Base-by-base conservation (phyloP, 306 rosid genomes). In the Cucurbita pepo region DNA sequence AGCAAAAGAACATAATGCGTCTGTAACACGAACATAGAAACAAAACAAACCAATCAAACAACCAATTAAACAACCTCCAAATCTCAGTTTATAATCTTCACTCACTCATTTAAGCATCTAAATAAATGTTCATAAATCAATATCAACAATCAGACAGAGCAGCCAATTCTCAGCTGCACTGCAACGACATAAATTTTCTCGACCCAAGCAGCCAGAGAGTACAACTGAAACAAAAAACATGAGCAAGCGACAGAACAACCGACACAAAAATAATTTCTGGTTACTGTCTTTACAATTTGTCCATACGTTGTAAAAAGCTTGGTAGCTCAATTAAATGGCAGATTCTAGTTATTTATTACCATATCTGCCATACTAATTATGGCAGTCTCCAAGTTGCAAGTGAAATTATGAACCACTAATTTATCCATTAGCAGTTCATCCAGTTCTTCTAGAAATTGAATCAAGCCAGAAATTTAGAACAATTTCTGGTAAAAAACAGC, bases 1-100 rank as follows among this genome's bases (percentile, higher is more conserved):
- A 94, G 96, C 88, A 91, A 76, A 82, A 94, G 76, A 82, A 94
- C 99, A 76, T 94, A 94, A 83, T 91, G 95, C 21, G 97, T 89
- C 99, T 94, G 79, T 87, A 79, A 21, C 63, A 80, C 25, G 14
- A 77, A 13, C 7, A 76, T 53, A 71, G n/a, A 79, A 75, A 30
- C 34, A 30, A 54, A 54, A 8, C 59, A 55, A 18, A 18, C 59
- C 59, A 55, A 55, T 18, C 59, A 55, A 30, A 66, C 41, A 45
- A 10, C n/a, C 41, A 45, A 22, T 66, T 45, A 22, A 44, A 51
- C 11, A 12, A 3, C 19, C 55, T 56, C 72, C 72, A 66, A 44
- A 6, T 66, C 55, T 66, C 12, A 22, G 55, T 45, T 45, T 43
- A 16, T 40, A 30, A 65, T 65, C 37, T 10, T 19, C 71, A 43